phyloP scores from a whole-genome alignment of 2,329 filamentous ascomycete genomes.

The Aspergillus fischeri region DNA sequence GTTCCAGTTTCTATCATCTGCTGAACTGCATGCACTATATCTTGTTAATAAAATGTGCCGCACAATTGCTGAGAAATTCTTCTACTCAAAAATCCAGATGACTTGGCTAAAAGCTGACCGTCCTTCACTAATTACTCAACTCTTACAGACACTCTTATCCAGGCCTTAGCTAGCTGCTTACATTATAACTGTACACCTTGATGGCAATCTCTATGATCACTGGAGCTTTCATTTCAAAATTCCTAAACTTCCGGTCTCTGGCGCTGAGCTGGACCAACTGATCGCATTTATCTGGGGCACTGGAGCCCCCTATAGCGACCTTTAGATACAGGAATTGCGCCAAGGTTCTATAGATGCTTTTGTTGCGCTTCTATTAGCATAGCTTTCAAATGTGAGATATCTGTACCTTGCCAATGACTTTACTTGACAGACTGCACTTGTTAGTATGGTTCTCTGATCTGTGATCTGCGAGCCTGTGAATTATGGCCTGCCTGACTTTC shows the following conservation, averaged over 20 bases:
- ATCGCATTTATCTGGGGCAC: constrained; percentile 5
- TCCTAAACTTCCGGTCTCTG: constrained; percentile 3
- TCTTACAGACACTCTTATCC: constrained; percentile 13
- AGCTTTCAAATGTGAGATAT: constrained; percentile 10
- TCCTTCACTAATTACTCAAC: constrained; percentile 9
- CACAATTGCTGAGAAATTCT: constrained; percentile 2
- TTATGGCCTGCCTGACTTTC: constrained; percentile 7
- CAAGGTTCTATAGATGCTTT: constrained; percentile 14
- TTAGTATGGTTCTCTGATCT: constrained; percentile 11
- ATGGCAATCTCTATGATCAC: neutral
- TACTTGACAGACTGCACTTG: constrained; percentile 5
- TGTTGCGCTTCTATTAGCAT: constrained; percentile 16
- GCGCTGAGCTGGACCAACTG: neutral
- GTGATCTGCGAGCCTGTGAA: constrained; percentile 3
- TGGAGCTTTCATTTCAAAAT: neutral
- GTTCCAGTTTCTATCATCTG: constrained; percentile 10
- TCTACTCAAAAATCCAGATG: neutral
- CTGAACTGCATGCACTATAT: constrained; percentile 10
- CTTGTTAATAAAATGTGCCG: constrained; percentile 11
- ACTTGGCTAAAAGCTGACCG: neutral
- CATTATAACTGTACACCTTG: constrained; percentile 10
- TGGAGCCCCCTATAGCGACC: constrained; percentile 4
- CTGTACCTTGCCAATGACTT: constrained; percentile 11
- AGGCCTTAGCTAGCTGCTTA: constrained; percentile 14
- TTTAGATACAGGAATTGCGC: constrained; percentile 14